These are phyloP conservation scores for Candida insectorum DNA, from an alignment of 805 yeast species.

Conservation along the genomic window DNA sequence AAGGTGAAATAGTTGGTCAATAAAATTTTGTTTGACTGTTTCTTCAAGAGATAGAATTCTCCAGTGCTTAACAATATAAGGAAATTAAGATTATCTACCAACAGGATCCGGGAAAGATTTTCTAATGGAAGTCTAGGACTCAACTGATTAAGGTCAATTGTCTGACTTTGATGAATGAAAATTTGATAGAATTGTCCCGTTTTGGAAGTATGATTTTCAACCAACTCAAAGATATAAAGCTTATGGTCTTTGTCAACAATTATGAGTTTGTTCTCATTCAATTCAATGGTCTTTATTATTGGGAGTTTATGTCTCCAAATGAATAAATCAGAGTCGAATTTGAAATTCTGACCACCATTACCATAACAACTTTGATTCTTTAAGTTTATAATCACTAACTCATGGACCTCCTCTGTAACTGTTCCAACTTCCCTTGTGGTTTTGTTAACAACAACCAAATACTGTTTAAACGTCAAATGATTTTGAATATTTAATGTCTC, in stretches of 20 bases:
- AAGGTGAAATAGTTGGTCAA: conserved; percentile 25
- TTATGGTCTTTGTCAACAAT: conserved; percentile 8
- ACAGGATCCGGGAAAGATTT: conserved; percentile 19
- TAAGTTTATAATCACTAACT: conserved; percentile 33
- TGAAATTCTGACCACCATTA: conserved; percentile 26
- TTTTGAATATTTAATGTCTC: conserved; percentile 31
- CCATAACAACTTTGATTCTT: conserved; percentile 27
- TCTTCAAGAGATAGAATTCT: conserved; percentile 35
- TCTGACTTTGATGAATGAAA: conserved; percentile 24
- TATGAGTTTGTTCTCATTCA: conserved; percentile 8
- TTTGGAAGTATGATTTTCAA: conserved; percentile 7
- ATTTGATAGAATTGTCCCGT: conserved; percentile 18
- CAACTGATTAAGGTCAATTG: conserved; percentile 34
- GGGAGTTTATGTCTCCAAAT: conserved; percentile 27
- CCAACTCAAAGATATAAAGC: conserved; percentile 8
- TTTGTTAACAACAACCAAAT: conserved; percentile 31
- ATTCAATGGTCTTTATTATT: conserved; percentile 6
- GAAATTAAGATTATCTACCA: conserved; percentile 30
- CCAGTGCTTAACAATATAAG: conserved; percentile 35
- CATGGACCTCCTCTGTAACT: conserved; percentile 25
- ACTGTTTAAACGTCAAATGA: conserved; percentile 35
- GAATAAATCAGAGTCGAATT: conserved; percentile 36
- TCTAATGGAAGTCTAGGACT: conserved; percentile 21
- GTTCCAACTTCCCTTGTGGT: conserved; percentile 13
- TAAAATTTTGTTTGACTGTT: conserved; percentile 18